Conservation (phyloP, 768 basidiomycete species). For the Russula lepida region DNA sequence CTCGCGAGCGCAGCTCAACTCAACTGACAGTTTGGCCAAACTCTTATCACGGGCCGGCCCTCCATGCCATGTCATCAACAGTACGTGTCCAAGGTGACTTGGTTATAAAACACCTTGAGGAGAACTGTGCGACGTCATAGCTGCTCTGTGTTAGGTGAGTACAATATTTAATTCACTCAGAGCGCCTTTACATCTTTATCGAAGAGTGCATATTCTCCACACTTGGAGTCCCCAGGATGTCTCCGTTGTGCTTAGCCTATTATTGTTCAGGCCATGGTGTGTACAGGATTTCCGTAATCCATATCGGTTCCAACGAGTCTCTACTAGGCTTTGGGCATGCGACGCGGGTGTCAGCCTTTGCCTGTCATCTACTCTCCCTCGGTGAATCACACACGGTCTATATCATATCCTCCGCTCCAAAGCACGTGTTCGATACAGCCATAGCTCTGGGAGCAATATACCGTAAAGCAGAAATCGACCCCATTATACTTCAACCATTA, state of each 20-base stretch:
- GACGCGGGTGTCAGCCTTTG: slow-evolving; percentile 71
- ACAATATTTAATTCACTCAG: neutral
- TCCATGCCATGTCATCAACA: neutral
- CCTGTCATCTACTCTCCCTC: slow-evolving; percentile 47
- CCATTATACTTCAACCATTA: slow-evolving; percentile 72
- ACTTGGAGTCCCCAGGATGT: neutral
- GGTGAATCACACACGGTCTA: slow-evolving; percentile 40
- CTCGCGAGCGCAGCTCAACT: no score
- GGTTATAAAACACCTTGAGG: neutral
- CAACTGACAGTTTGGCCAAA: no score
- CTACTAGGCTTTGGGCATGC: slow-evolving; percentile 75
- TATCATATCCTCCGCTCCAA: slow-evolving; percentile 69
- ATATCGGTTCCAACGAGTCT: neutral
- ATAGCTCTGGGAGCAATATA: slow-evolving; percentile 56
- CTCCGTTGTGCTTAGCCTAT: slow-evolving; percentile 42
- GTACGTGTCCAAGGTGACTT: no score
- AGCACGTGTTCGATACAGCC: slow-evolving; percentile 60
- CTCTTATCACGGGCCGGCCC: neutral
- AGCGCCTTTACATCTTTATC: neutral
- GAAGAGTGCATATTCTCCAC: neutral
- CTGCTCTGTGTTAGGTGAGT: no score
- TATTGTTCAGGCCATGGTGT: slow-evolving; percentile 72
- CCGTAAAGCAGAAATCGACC: slow-evolving; percentile 66
- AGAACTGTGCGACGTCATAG: neutral
- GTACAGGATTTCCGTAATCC: neutral